A percentile compares a stretch with the other conserved stretches of the same genome.
phyloP scores from a whole-genome alignment of 164 flowering plant species.

The Akebia trifoliata region DNA sequence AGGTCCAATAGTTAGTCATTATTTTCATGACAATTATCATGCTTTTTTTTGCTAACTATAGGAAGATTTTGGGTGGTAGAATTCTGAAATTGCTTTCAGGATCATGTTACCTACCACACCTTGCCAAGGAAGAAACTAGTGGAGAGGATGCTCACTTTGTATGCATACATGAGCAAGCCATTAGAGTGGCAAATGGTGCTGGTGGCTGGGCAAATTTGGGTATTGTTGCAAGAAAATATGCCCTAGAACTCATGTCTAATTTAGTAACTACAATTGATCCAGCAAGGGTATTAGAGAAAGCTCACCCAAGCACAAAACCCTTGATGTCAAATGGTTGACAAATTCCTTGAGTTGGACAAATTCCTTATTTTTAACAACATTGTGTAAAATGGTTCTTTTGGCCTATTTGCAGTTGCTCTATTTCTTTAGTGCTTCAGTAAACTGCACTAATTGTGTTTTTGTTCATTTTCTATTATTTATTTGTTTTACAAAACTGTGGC shows the following conservation, averaged over 20 bases:
- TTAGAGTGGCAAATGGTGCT: conserved; percentile 97
- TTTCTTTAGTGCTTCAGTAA: too few relatives aligned
- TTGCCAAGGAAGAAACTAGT: conserved; percentile 86
- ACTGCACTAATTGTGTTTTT: too few relatives aligned
- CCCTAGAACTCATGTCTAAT: conserved; percentile 81
- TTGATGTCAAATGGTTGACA: conserved; percentile 76
- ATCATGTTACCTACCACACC: conserved; percentile 90
- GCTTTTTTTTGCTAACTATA: conserved; percentile 26
- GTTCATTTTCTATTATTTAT: too few relatives aligned
- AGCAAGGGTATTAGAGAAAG: conserved; percentile 64
- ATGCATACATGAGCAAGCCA: conserved; percentile 70
- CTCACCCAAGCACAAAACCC: conserved; percentile 52
- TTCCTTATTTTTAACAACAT: too few relatives aligned
- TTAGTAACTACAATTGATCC: conserved; percentile 65
- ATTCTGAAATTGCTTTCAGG: conserved; percentile 66
- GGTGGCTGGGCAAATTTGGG: conserved; percentile 97
- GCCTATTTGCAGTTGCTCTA: too few relatives aligned
- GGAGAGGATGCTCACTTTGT: conserved; percentile 98
- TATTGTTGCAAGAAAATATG: conserved; percentile 69
- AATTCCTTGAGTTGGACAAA: too few relatives aligned
- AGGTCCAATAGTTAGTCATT: neutral
- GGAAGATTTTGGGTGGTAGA: conserved; percentile 43
- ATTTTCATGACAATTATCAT: neutral
- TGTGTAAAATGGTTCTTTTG: too few relatives aligned
- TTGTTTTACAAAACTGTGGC: too few relatives aligned